Conservation (phyloP, 495 filamentous ascomycete genomes). For the Aspergillus haitiensis region DNA sequence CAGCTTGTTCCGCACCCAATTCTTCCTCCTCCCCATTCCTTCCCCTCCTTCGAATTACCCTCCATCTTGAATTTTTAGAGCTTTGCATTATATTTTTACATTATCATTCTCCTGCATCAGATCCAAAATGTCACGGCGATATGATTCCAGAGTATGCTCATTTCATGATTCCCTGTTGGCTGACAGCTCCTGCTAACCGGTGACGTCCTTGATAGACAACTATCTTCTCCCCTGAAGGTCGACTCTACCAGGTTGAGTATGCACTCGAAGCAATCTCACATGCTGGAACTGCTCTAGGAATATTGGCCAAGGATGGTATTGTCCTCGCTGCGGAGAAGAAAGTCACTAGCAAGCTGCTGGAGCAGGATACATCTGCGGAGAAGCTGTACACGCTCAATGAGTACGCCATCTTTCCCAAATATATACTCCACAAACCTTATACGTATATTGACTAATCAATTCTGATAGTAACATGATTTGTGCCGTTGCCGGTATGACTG, state of each 20-base stretch:
- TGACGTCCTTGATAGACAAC: slow-evolving; percentile 71
- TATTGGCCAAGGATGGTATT: slow-evolving; percentile 96
- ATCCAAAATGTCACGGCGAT: slow-evolving; percentile 87
- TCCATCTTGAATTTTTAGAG: slow-evolving; percentile 3
- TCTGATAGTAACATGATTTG: slow-evolving; percentile 94
- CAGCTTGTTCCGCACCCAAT: slow-evolving; percentile 32
- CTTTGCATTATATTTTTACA: slow-evolving; percentile 7
- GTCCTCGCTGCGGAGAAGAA: slow-evolving; percentile 98
- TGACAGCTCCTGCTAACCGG: slow-evolving; percentile 46
- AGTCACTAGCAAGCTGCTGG: slow-evolving; percentile 97
- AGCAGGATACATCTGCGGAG: slow-evolving; percentile 99
- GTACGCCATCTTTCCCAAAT: slow-evolving; percentile 50
- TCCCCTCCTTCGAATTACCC: slow-evolving; percentile 16
- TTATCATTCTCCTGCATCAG: slow-evolving; percentile 17
- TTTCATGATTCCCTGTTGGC: slow-evolving; percentile 27
- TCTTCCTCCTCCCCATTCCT: slow-evolving; percentile 26
- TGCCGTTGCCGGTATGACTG: slow-evolving; percentile 98
- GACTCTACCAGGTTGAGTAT: slow-evolving; percentile 99
- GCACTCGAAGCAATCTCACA: slow-evolving; percentile 98
- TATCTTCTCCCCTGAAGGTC: slow-evolving; percentile 98
- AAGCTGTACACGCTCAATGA: slow-evolving; percentile 99
- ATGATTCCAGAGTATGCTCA: slow-evolving; percentile 85
- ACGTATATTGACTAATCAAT: slow-evolving; percentile 22
- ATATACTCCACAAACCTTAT: not conserved
- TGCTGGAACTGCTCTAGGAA: slow-evolving; percentile 93